Percentiles rank a stretch among this genome's conserved stretches.
These are phyloP conservation scores for Cladophialophora carrionii DNA, from an alignment of 2,329 filamentous ascomycete genomes.

Conservation along the genomic window DNA sequence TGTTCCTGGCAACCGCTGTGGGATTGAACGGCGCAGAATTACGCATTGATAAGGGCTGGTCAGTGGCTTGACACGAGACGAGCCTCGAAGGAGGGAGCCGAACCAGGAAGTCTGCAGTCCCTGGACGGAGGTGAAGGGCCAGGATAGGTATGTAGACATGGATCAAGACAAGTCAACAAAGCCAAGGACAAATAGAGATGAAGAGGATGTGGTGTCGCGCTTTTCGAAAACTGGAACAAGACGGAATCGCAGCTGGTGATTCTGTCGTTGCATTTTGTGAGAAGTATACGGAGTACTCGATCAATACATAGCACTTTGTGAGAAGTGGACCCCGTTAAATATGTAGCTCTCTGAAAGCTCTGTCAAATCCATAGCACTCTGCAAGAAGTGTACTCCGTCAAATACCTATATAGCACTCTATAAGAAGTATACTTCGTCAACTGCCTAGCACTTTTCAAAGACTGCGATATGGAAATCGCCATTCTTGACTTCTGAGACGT, in stretches of 20 bases:
- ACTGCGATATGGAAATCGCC: too few species aligned
- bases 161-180: background rate
- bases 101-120: background rate
- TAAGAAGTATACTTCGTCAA: too few species aligned
- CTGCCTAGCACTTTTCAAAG: too few species aligned
- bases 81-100: background rate
- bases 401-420: too few species aligned
- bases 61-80: background rate
- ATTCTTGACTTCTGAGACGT: too few species aligned
- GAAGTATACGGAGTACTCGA: background rate
- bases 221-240: background rate
- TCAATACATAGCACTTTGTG: background rate
- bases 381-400: too few species aligned
- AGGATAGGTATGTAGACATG: background rate
- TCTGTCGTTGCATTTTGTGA: background rate
- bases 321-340: background rate
- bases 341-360: too few species aligned
- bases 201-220: background rate
- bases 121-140: background rate
- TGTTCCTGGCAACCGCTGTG: conserved; percentile 2
- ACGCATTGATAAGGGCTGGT: conserved; percentile 13
- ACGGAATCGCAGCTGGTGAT: too few species aligned
- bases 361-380: too few species aligned
- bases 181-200: too few species aligned
- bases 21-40: conserved; percentile 15